Evolutionary conservation across 345 rosid genomes (phyloP).

Genomic region (Bruguiera sexangula): DNA sequence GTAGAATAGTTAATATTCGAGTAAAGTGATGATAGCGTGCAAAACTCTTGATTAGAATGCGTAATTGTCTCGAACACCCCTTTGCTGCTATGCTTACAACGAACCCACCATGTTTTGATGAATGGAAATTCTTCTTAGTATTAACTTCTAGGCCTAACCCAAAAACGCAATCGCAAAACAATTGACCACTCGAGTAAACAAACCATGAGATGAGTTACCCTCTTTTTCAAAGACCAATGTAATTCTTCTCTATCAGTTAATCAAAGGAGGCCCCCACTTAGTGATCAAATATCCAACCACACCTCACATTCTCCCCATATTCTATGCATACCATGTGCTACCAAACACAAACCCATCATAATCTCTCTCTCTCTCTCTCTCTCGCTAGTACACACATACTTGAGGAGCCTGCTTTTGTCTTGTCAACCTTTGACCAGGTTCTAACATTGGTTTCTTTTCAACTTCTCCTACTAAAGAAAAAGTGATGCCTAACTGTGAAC

Average conservation of each 20-base stretch:
- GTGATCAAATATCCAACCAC: slow-evolving; percentile 5
- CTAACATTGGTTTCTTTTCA: slow-evolving; percentile 1
- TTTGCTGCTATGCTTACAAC: neutral
- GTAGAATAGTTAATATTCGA: too few species aligned
- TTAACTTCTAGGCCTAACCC: too few species aligned
- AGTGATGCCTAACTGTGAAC: slow-evolving; percentile 11
- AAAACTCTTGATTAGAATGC: slow-evolving; percentile 16
- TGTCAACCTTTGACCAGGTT: slow-evolving; percentile 16
- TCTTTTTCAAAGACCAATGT: neutral
- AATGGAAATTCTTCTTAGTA: neutral
- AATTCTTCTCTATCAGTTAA: neutral
- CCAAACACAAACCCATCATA: slow-evolving; percentile 17
- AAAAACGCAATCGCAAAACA: neutral
- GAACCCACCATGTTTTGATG: neutral
- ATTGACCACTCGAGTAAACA: neutral
- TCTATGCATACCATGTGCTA: slow-evolving; percentile 26
- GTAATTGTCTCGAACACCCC: slow-evolving; percentile 9
- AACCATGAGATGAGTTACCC: neutral
- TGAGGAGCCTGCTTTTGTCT: slow-evolving; percentile 13
- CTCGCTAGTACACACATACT: too few species aligned
- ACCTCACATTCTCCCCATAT: slow-evolving; percentile 11
- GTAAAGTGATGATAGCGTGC: slow-evolving; percentile 13
- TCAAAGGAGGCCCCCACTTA: neutral
- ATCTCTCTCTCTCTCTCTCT: neutral
- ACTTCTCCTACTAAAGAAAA: neutral